Base-by-base conservation (phyloP, 2,329 filamentous ascomycete species). In the Colletotrichum higginsianum region DNA sequence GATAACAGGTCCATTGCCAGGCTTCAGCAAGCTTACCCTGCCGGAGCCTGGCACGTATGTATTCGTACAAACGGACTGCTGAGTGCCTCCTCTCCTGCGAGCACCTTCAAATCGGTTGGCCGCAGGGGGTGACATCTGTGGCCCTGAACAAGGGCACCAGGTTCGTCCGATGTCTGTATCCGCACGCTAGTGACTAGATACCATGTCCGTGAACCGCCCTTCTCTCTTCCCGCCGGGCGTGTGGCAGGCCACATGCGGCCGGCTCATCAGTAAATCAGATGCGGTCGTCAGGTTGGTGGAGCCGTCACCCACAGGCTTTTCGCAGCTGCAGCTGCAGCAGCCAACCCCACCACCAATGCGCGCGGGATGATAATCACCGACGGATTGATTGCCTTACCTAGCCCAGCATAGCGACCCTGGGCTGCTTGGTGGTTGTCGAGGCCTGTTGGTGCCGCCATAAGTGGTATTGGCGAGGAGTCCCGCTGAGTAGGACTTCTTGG, bases 281-380 rank as follows among this genome's bases (percentile, higher is more conserved):
- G 68, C 66, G 65, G 55, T 68, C 58, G 68, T 68, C 68, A 71
- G 65, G 70, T 66, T 60, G 70, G 70, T 70, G 70, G 66, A 63
- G 66, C 66, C 61, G 61, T 50, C 53, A 55, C 70, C 46, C 53
- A 55, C 70, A 70, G 55, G 60, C 53, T 55, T 61, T 30, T 70
- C 70, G 70, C 70, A 26, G 26, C 30, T 8, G 30, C 30, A 8
- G 30, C 26, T 4, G 26, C 30, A 8, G 30, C 30, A 30, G 64
- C 70, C 70, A 42, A 70, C 66, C 47, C 68, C 68, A 63, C 68
- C 53, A 50, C 68, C 68, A 63, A 71, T 68, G 68, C 65, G 68
- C 30, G 57, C 68, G 68, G 68, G 68, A 71, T 57, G 68, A 67
- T 71, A 67, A 68, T 68, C 65, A 63, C 64, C 64, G 65, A 67